Evolutionary conservation across 2,329 filamentous ascomycete species (phyloP).

Genomic region (Fusarium compactum): DNA sequence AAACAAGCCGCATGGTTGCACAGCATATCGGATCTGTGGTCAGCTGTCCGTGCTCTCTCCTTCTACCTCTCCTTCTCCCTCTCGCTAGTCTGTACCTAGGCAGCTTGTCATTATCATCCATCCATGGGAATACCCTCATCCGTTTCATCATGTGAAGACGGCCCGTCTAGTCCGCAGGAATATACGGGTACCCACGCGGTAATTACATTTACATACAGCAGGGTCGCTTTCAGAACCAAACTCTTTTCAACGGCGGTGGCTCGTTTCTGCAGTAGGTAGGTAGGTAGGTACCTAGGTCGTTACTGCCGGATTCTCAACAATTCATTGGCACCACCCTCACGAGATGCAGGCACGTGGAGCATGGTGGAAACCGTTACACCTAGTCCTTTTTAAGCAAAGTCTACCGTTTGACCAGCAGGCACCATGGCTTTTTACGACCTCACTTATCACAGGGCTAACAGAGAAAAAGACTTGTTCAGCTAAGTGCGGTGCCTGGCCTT

Average conservation of each 20-base stretch:
- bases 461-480: conserved; percentile 34
- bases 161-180: conserved; percentile 25
- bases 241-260: conserved; percentile 21
- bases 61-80: not conserved
- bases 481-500: conserved; percentile 26
- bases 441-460: conserved; percentile 12
- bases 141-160: conserved; percentile 1
- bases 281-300: not conserved
- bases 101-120: not conserved
- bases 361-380: conserved; percentile 41
- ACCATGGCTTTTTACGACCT: conserved; percentile 11
- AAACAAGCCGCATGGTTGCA: conserved; percentile 29
- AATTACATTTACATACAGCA: not conserved
- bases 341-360: conserved; percentile 41
- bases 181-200: conserved; percentile 16
- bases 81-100: conserved; percentile 3
- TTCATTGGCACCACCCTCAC: conserved; percentile 34
- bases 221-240: conserved; percentile 3
- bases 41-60: not conserved
- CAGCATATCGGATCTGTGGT: conserved; percentile 12
- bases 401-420: conserved; percentile 32
- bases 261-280: conserved; percentile 16
- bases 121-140: conserved; percentile 2
- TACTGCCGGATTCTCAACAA: conserved; percentile 11
- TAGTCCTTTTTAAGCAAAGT: conserved; percentile 41